phyloP scores from a whole-genome alignment of 2,329 filamentous ascomycete genomes.

The Zalaria sp. region DNA sequence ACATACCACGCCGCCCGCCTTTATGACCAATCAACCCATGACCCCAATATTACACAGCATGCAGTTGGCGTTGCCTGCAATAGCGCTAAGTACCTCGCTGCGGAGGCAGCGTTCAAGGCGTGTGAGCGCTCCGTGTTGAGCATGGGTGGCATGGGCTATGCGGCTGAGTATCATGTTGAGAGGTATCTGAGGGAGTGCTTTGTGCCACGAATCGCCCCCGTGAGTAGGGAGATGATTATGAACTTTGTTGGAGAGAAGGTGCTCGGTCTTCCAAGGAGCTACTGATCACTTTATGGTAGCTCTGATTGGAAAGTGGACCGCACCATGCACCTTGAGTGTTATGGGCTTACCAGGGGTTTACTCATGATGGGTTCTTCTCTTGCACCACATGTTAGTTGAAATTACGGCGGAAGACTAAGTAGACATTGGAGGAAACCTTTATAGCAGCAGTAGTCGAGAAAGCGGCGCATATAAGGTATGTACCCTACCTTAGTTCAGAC shows the following conservation, averaged over 20 bases:
- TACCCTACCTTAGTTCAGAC: too few species aligned
- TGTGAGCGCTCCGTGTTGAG: conserved; percentile 45
- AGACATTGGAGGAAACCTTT: too few species aligned
- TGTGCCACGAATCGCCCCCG: conserved; percentile 45
- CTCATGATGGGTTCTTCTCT: too few species aligned
- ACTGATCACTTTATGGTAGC: conserved; percentile 24
- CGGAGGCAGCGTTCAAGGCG: conserved; percentile 45
- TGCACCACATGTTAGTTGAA: too few species aligned
- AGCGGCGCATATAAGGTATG: too few species aligned
- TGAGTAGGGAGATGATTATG: conserved; percentile 54
- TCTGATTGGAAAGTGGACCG: too few species aligned
- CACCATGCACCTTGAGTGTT: too few species aligned
- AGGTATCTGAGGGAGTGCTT: conserved; percentile 45
- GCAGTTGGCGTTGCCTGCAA: conserved; percentile 41
- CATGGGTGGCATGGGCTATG: conserved; percentile 50
- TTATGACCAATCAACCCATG: conserved; percentile 36
- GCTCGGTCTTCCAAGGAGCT: conserved; percentile 52
- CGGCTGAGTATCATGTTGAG: conserved; percentile 49
- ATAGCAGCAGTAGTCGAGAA: too few species aligned
- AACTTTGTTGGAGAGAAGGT: conserved; percentile 60
- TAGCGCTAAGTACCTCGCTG: conserved; percentile 43
- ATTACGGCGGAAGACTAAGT: too few species aligned
- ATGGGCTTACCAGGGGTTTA: too few species aligned
- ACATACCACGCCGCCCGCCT: conserved; percentile 47
- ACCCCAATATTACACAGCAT: conserved; percentile 26